phyloP scores from a whole-genome alignment of 768 basidiomycete species.

The Boletus subcaerulescens region DNA sequence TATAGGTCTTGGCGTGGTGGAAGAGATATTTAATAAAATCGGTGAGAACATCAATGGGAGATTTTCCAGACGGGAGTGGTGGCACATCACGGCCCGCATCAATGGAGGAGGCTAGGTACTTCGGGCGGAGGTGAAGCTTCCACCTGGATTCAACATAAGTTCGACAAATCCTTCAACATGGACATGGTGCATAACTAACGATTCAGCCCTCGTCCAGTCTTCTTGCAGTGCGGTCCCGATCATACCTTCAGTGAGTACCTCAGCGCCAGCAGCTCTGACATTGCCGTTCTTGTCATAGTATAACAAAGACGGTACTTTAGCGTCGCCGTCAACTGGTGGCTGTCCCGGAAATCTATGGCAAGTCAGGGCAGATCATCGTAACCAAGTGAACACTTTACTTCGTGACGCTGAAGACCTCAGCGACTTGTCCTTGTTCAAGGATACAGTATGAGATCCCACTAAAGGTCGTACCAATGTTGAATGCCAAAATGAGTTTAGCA shows the following conservation, averaged over 20 bases:
- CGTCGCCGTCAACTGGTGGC: neutral
- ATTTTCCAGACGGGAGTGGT: neutral
- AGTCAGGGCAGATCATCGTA: neutral
- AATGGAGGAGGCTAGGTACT: neutral
- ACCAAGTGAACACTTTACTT: neutral
- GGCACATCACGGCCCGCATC: neutral
- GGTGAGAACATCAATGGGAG: neutral
- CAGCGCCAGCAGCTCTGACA: neutral
- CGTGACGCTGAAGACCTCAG: slow-evolving; percentile 7
- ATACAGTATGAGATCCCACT: slow-evolving; percentile 42
- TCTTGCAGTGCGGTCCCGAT: neutral
- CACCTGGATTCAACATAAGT: neutral
- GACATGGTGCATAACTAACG: neutral
- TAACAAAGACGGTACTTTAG: neutral
- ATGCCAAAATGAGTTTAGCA: slow-evolving; percentile 38
- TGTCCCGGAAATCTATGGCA: slow-evolving; percentile 34
- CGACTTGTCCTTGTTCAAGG: slow-evolving; percentile 9
- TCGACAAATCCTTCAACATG: too few relatives aligned
- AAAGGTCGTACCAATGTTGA: slow-evolving; percentile 47
- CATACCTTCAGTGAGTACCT: neutral
- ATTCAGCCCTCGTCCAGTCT: neutral
- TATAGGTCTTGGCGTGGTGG: neutral
- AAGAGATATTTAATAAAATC: neutral
- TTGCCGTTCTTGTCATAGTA: neutral
- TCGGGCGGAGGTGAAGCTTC: neutral